phyloP scores from a whole-genome alignment of 768 basidiomycete species.

The Rhizopogon rudus region DNA sequence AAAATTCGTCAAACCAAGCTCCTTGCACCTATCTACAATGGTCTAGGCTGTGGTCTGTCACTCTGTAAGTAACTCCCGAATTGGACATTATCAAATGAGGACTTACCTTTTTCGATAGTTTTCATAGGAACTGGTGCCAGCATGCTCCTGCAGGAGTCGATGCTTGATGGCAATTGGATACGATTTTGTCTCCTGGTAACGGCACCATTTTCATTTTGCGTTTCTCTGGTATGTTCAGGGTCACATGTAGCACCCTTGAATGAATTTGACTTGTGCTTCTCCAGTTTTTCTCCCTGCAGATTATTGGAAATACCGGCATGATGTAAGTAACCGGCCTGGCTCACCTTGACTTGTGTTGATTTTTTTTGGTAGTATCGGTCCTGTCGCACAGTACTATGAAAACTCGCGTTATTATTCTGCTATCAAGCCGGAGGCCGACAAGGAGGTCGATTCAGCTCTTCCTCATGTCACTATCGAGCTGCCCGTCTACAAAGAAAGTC shows the following conservation, averaged over 20 bases:
- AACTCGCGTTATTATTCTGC: constrained; percentile 85
- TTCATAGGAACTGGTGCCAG: constrained; percentile 62
- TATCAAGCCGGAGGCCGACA: constrained; percentile 52
- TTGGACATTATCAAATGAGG: not conserved
- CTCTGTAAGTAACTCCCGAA: constrained; percentile 43
- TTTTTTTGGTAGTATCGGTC: constrained; percentile 52
- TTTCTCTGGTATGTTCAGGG: constrained; percentile 55
- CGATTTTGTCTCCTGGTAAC: constrained; percentile 67
- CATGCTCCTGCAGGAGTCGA: constrained; percentile 59
- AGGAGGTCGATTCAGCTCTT: constrained; percentile 55
- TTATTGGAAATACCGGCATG: constrained; percentile 59
- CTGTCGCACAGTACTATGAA: constrained; percentile 80
- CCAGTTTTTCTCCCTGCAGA: constrained; percentile 73
- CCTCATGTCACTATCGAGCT: constrained; percentile 79
- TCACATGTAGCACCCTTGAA: constrained; percentile 1
- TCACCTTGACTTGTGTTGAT: constrained; percentile 4
- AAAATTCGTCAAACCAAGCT: constrained; percentile 47
- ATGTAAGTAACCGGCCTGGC: constrained; percentile 39
- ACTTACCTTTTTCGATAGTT: constrained; percentile 34
- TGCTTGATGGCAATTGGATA: constrained; percentile 55
- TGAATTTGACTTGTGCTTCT: not conserved
- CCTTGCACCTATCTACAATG: constrained; percentile 69
- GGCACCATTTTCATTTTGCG: constrained; percentile 68
- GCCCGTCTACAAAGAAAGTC: constrained; percentile 85
- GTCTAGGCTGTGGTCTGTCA: constrained; percentile 61